These are phyloP conservation scores for Metschnikowia arizonensis DNA, from an alignment of 805 yeast genomes.

Conservation along the genomic window DNA sequence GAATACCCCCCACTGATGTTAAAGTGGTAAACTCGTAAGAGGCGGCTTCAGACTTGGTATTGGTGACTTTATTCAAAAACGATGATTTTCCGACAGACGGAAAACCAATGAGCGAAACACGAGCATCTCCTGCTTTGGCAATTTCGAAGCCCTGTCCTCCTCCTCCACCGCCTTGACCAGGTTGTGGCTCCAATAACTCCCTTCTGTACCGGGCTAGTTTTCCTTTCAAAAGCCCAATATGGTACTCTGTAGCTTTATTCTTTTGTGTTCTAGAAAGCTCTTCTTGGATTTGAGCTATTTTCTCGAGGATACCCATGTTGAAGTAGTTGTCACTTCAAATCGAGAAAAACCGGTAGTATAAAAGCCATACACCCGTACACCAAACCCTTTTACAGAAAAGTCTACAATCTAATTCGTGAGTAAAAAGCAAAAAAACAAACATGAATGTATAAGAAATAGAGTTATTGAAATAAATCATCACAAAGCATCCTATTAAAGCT, in stretches of 20 bases:
- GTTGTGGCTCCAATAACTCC: constrained; percentile 86
- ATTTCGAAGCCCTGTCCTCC: constrained; percentile 94
- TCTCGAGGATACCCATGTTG: constrained; percentile 44
- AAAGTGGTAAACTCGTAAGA: constrained; percentile 93
- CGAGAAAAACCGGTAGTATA: background rate
- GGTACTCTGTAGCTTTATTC: constrained; percentile 97
- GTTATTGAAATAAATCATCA: background rate
- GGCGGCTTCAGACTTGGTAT: constrained; percentile 92
- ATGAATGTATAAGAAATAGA: too few species aligned
- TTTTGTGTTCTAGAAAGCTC: constrained; percentile 94
- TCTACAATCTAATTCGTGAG: background rate
- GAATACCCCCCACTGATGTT: constrained; percentile 94
- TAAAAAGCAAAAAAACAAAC: too few species aligned
- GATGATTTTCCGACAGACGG: constrained; percentile 98
- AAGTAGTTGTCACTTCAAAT: background rate
- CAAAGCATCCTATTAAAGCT: background rate
- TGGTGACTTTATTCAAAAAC: constrained; percentile 80
- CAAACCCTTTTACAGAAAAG: background rate
- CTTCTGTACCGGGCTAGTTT: constrained; percentile 89
- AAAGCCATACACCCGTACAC: constrained; percentile 13
- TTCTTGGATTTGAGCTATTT: constrained; percentile 83
- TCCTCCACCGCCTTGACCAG: constrained; percentile 66
- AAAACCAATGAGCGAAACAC: constrained; percentile 92
- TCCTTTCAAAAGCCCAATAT: constrained; percentile 89
- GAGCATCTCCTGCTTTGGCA: constrained; percentile 91